Conservation (phyloP, 139 green algal species). For the Auxenochlorella pyrenoidosa region DNA sequence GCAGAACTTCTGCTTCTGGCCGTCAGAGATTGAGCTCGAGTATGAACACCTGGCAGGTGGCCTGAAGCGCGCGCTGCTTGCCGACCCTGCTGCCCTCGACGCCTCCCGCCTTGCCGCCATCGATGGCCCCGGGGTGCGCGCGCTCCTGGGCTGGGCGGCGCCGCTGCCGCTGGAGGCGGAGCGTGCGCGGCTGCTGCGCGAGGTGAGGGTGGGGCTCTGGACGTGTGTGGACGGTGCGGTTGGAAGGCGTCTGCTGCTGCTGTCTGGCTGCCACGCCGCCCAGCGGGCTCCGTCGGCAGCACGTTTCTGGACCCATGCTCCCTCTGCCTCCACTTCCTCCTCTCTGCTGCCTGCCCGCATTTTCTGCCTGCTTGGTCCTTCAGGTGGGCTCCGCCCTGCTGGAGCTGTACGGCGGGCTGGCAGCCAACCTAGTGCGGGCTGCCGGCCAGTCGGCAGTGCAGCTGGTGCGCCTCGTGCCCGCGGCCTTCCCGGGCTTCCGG, state of each 20-base stretch:
- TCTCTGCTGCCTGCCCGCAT: neutral
- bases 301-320: no score
- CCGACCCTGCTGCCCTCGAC: conserved; percentile 59
- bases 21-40: conserved; percentile 78
- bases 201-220: conserved; percentile 56
- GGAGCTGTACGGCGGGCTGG: conserved; percentile 69
- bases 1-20: conserved; percentile 99
- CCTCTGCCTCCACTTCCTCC: neutral
- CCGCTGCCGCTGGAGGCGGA: conserved; percentile 86
- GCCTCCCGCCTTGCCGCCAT: conserved; percentile 60
- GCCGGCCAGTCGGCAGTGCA: conserved; percentile 69
- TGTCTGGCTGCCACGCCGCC: neutral
- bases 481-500: conserved; percentile 84
- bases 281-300: neutral
- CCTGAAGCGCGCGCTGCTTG: conserved; percentile 64
- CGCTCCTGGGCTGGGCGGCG: conserved; percentile 65
- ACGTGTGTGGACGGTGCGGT: neutral
- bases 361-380: neutral
- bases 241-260: neutral
- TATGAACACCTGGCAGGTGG: conserved; percentile 90
- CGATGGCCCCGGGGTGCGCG: conserved; percentile 40
- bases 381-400: conserved; percentile 79
- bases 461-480: conserved; percentile 78
- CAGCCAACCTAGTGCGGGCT: conserved; percentile 69
- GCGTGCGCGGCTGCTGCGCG: conserved; percentile 82